Base-by-base conservation (phyloP, 2,329 filamentous ascomycete genomes). In the Cladophialophora carrionii region DNA sequence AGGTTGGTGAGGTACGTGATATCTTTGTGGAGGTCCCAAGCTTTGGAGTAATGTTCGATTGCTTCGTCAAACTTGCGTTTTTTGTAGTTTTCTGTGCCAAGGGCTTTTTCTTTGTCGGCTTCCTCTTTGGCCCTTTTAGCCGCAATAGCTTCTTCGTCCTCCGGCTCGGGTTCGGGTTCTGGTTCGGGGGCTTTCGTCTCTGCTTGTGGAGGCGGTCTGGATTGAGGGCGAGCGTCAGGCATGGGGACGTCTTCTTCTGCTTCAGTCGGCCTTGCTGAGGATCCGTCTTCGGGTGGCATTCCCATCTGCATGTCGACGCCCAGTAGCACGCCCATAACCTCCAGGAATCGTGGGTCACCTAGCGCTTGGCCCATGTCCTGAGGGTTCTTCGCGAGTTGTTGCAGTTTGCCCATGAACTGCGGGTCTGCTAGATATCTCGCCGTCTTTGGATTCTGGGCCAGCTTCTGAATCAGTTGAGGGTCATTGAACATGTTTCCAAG, bases 1-100 rank as follows among this genome's bases (percentile, higher is more conserved):
- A 96, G 85, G 80, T 99, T 99, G 82, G 96, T 99, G 66, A 98
- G 85, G 80, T 99, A 99, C 17, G 94, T 95, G 74, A 99, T 96
- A 74, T 99, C 95, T 84, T 97, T 95, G 86, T 91, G 84, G 46
- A 90, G 79, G 65, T 96, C 93, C 95, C 95, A 99, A 0, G 95
- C 95, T 78, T 96, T 96, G 76, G 79, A 86, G 83, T 99, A 99
- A 82, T 99, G 92, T 75, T 88, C 87, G 73, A 99, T 97, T 57
- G 95, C 95, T 75, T 90, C 88, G 73, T 98, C 95, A 72, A 99
- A 97, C 76, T 97, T 88, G 72, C 92, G 89, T 86, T 98, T 98
- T 88, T 99, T 99, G 85, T 99, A 99, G 78, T 89, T 89, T 72
- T 95, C 92, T 14, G 94, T 99, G 64, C 95, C 95, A 63, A 96